These are phyloP conservation scores for Stagonosporopsis vannaccii DNA, from an alignment of 2,329 filamentous ascomycete genomes.

Conservation along the genomic window DNA sequence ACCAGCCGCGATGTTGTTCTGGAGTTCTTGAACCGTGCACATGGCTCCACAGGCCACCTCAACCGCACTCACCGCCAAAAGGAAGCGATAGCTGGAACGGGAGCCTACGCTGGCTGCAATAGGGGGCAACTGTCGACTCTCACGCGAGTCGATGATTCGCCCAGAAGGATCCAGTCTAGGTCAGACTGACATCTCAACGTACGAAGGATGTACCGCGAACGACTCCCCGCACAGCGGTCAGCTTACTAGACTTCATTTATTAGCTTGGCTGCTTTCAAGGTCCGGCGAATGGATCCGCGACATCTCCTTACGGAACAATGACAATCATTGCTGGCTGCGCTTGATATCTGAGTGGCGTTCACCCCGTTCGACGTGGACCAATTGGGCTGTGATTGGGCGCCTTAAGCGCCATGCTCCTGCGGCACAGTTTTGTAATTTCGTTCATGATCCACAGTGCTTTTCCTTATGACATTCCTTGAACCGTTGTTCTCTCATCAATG, in stretches of 20 bases:
- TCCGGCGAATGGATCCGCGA: not conserved
- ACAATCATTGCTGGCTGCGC: not conserved
- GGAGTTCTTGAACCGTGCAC: not conserved
- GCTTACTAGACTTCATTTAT: too few relatives aligned
- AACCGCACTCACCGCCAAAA: not conserved
- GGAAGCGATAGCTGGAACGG: not conserved
- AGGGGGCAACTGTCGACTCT: not conserved
- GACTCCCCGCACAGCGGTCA: not conserved
- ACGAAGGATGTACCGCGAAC: not conserved
- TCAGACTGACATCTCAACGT: not conserved
- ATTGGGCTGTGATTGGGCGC: not conserved
- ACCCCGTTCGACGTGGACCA: not conserved
- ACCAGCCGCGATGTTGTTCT: not conserved
- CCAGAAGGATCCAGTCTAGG: not conserved
- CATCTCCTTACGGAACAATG: not conserved
- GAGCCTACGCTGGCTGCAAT: not conserved
- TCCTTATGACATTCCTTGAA: not conserved
- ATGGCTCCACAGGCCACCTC: not conserved
- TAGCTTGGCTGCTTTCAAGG: not conserved
- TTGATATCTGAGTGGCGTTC: not conserved
- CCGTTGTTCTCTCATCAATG: not conserved
- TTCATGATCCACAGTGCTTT: not conserved
- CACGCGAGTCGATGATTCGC: not conserved
- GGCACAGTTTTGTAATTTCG: not conserved
- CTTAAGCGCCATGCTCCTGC: not conserved